Conservation (phyloP, 176 grass and related monocot species). For the Thinopyrum elongatum region DNA sequence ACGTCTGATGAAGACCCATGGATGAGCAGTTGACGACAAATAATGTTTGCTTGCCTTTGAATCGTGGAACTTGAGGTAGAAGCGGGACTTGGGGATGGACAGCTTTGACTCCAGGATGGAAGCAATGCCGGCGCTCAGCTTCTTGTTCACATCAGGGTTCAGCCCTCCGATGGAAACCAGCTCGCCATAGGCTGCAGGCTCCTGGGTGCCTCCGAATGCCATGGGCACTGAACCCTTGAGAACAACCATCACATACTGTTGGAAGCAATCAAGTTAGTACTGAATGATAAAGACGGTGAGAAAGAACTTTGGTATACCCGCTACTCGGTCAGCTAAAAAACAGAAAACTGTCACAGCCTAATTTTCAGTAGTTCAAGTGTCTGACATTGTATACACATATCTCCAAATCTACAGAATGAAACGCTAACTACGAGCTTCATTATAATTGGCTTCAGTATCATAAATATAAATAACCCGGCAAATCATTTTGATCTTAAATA, state of each 20-base stretch:
- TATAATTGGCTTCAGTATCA: not conserved
- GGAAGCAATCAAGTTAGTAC: constrained; percentile 2
- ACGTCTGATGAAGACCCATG: constrained; percentile 1
- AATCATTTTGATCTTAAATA: not conserved
- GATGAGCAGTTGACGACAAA: not conserved
- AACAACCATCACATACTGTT: constrained; percentile 88
- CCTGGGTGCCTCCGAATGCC: constrained; percentile 74
- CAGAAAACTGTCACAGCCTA: not conserved
- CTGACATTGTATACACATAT: not conserved
- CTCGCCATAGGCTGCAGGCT: constrained; percentile 81
- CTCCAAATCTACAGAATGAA: not conserved
- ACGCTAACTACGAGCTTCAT: not conserved
- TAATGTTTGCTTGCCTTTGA: constrained; percentile 55
- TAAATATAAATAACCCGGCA: not conserved
- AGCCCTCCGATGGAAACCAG: constrained; percentile 77
- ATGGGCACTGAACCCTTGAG: constrained; percentile 87
- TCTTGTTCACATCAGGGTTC: constrained; percentile 70
- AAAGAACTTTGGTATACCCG: not conserved
- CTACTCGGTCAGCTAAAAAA: not conserved
- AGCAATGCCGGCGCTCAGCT: constrained; percentile 68
- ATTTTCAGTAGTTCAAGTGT: not conserved
- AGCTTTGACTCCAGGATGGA: constrained; percentile 71
- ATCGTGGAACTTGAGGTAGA: constrained; percentile 83
- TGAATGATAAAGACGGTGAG: not conserved
- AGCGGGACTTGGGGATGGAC: constrained; percentile 63